These are phyloP conservation scores for Tolypocladium paradoxum DNA, from an alignment of 2,329 filamentous ascomycete species.

Conservation along the genomic window DNA sequence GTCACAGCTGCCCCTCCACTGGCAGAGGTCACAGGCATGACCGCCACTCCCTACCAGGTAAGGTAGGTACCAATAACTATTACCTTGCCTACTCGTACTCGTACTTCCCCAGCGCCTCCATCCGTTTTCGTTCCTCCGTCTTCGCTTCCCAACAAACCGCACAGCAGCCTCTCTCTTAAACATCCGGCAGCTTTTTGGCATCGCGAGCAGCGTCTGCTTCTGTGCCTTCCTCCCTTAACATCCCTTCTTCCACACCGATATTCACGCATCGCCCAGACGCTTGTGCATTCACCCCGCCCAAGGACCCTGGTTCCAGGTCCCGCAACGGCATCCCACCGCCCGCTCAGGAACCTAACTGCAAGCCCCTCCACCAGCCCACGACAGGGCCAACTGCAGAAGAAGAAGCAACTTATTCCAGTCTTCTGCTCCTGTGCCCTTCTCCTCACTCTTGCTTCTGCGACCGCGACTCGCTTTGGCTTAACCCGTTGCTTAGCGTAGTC, in stretches of 20 bases:
- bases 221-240: neutral
- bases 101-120: neutral
- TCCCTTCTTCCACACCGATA: neutral
- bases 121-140: neutral
- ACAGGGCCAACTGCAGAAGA: neutral
- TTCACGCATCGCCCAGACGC: neutral
- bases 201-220: neutral
- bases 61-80: too few relatives aligned
- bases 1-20: constrained; percentile 2
- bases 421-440: neutral
- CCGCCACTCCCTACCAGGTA: neutral
- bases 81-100: too few relatives aligned
- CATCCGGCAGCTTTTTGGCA: neutral
- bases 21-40: neutral
- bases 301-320: neutral
- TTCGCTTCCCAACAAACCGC: neutral
- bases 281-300: neutral
- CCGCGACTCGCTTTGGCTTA: neutral
- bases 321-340: neutral
- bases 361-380: neutral
- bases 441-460: neutral
- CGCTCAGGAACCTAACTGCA: neutral
- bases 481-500: constrained; percentile 3
- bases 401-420: neutral
- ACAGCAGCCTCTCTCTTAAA: neutral